Evolutionary conservation across 148 eudicot species (phyloP), one percentile per base, ranked within the genome.

Genomic region (Diospyros lotus): DNA sequence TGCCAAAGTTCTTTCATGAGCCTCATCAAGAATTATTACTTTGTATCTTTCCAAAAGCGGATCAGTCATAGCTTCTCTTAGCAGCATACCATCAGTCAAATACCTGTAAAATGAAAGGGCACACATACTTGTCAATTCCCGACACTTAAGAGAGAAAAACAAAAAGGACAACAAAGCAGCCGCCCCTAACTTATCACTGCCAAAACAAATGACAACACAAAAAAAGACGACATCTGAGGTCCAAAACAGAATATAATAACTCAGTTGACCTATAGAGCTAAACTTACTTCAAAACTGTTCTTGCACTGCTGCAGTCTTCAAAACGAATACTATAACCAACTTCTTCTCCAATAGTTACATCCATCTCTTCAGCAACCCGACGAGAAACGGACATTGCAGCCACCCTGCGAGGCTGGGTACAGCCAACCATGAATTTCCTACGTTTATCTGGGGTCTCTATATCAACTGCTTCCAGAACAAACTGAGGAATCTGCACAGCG

Each of bases 341-440:
- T 88, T 95, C 98, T 69, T 93, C 98, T 62, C 99, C 99, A 59
- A 95, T 87, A 12, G 89, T 87, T 9, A 95, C 99, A 81, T 95
- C 99, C 98, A 95, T 93, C 79, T 95, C 99, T 78, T 95, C 98
- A 48, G 99, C 86, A 78, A 95, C 98, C 73, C 99, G 87, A 3
- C 98, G 90, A 12, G 98, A 93, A 46, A 95, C 99, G 65, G 99
- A 95, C 98, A 95, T 95, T 58, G 99, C 99, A 61, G 99, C 99
- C 74, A 95, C 99, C 82, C 99, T 89, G 63, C 97, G 91, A 18
- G 99, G 99, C 80, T 95, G 98, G 1, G 99, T 95, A 82, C 99
- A 95, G 9, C 75, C 99, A 74, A 95, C 80, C 89, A 93, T 80
- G 86, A 74, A 92, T 85, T 95, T 95, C 69, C 63, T 74, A 11